Base-by-base conservation (phyloP, 1,139 yeast species). In the Kodamaea fungicola region DNA sequence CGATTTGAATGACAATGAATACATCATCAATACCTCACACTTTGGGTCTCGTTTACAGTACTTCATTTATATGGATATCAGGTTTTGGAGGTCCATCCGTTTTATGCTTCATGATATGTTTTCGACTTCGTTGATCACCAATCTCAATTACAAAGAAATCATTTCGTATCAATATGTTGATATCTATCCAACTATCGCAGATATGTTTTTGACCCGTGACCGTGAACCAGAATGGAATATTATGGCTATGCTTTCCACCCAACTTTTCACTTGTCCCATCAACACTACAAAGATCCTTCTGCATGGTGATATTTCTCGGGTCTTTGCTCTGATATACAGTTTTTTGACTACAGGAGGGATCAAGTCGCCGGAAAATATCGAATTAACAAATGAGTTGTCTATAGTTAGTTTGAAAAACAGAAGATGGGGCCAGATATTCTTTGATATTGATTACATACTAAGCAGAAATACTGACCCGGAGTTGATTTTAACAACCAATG, bases 211-310 rank as follows among this genome's bases (percentile, higher is more conserved):
- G 42, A 69, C 76, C 0, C 72, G 79, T 39, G 95, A 86, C 44
- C 67, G 90, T 33, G 97, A 89, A 43, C 94, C 95, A 0, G 96
- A 90, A 48, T 69, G 77, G 44, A 84, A 89, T 28, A 71, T 88
- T 16, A 78, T 89, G 77, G 71, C 83, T 27, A 73, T 81, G 7
- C 55, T 92, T 13, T 84, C 96, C 0, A 85, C 96, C 1, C 97
- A 92, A 55, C 64, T 90, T 8, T 89, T 89, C 55, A 88, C 96
- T 2, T 83, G 94, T 34, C 92, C 96, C 0, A 67, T 83, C 1
- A 82, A 83, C 46, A 86, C 96, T 2, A 65, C 90, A 1, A 65
- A 80, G 33, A 78, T 88, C 16, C 74, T 83, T 2, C 64, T 70
- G 32, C 87, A 80, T 52, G 92, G 90, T 22, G 89, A 84, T 43